Base-by-base conservation (phyloP, 345 rosid species). In the Mercurialis annua region DNA sequence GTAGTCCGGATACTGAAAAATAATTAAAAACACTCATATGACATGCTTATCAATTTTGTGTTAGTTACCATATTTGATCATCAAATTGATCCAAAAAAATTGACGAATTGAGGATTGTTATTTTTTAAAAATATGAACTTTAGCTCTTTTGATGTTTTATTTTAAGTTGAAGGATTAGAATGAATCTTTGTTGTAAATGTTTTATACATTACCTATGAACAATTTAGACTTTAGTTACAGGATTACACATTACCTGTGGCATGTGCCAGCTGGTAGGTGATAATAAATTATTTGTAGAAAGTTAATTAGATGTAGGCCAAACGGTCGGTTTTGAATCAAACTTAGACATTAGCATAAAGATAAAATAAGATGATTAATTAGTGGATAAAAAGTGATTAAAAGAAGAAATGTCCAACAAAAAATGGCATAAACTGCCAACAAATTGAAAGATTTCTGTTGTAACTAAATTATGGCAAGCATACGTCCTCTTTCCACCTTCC, bases 401-500 rank as follows among this genome's bases (percentile, higher is more conserved):
- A 68, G 58, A 68, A n/a, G 1, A 34, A 47, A 18, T 6, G 31
- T 42, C 42, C 29, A 24, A 44, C 31, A 26, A 15, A 2, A 2
- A 55, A 4, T 12, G 1, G 18, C 23, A 23, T 24, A 58, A 68
- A 23, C 30, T 58, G 31, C 29, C 40, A 36, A n/a, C 51, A 50
- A 56, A 16, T 26, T 18, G 20, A 47, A 47, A 65, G 69, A 53
- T 44, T 50, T 59, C 58, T 30, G 68, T 42, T 61, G 52, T 9
- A 26, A 69, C 65, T 53, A 77, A 72, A 77, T 48, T 61, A 73
- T 61, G 73, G 43, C 38, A 10, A 73, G 23, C 67, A 57, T 64
- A 78, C 73, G 78, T 78, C 81, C 68, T 51, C 65, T 43, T 59
- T 47, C 76, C 72, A 73, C 72, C 72, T 36, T 73, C 71, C 49